Evolutionary conservation across 2,329 filamentous ascomycete genomes (phyloP), one percentile per base, ranked within the genome.

Genomic region (Trichoderma sp.): DNA sequence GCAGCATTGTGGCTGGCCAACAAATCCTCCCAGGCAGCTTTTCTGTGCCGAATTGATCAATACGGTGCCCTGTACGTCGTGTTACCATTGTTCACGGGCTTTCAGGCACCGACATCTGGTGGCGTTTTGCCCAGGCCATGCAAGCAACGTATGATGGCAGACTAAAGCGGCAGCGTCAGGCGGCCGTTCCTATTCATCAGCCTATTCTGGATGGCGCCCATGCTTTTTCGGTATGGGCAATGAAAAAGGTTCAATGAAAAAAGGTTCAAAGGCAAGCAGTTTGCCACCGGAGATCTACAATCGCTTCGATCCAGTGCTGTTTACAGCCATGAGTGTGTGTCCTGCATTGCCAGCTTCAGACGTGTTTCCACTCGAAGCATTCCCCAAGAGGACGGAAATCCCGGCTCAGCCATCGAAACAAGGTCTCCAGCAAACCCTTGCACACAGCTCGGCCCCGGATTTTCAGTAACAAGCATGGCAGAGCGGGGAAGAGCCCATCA

Each of bases 101-200:
- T 9, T 13, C 57, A 20, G 30, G 30, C 57, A 59, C 57, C 55
- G 28, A 7, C 28, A 67, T 50, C 55, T 43, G 55, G 66, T 61
- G 66, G 66, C 55, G 66, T n/a, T 47, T 39, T 61, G 17, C 11
- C 34, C 30, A 55, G 53, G 26, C 53, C 65, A 30, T 59, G 53
- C 66, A 68, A n/a, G 50, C 65, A 68, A 68, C 65, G 65, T 68
- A 39, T 68, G 65, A 68, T 68, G 65, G 50, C 34, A 6, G 28
- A 30, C 53, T 15, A 43, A 43, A 30, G 53, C 65, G 65, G 65
- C 53, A 39, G 23, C 34, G 20, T 55, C 63, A 57, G 32, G 15
- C 47, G 63, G 63, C 47, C 26, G 32, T 57, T 66, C 63, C 63
- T 39, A 36, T 57, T 59, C 23, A 58, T 57, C 53, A 58, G 53